A percentile compares a stretch with the other conserved stretches of the same genome.
phyloP scores from a whole-genome alignment of 2,329 filamentous ascomycete species.

The Claviceps paspali region DNA sequence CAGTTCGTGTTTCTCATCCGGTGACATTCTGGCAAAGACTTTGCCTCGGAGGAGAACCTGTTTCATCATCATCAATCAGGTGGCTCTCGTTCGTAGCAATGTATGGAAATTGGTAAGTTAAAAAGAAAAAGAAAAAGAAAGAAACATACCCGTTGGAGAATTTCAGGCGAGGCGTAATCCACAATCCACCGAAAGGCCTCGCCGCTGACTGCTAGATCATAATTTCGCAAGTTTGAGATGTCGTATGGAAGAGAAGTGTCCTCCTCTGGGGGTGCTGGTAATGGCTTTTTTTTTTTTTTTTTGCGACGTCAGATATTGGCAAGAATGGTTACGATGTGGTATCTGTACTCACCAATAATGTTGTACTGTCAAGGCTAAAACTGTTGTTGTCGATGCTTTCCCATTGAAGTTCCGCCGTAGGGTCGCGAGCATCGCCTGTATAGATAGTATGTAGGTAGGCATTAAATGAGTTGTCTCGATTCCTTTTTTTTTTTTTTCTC shows the following conservation, averaged over 20 bases:
- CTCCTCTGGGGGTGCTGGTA: constrained; percentile 50
- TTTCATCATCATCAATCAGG: neutral
- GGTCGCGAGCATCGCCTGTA: constrained; percentile 60
- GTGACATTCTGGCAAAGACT: constrained; percentile 96
- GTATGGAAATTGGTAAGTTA: neutral
- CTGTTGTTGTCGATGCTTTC: constrained; percentile 84
- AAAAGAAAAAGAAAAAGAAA: too few relatives aligned
- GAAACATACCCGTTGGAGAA: constrained; percentile 54
- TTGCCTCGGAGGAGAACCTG: constrained; percentile 83
- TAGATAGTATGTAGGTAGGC: neutral
- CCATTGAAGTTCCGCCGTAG: constrained; percentile 65
- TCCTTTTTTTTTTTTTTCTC: too few relatives aligned
- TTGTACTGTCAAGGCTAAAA: constrained; percentile 64
- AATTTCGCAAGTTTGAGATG: constrained; percentile 66
- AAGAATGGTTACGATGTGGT: too few relatives aligned
- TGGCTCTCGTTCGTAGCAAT: too few relatives aligned
- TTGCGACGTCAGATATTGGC: constrained; percentile 5
- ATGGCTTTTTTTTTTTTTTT: too few relatives aligned
- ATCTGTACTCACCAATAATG: constrained; percentile 41
- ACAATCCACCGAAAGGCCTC: constrained; percentile 96
- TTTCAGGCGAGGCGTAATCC: constrained; percentile 71
- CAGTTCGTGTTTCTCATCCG: constrained; percentile 94
- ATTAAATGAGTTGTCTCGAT: neutral
- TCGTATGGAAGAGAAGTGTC: constrained; percentile 81
- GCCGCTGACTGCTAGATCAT: constrained; percentile 76